Percentiles rank a stretch among this genome's conserved stretches.
Evolutionary conservation across 2,329 filamentous ascomycete species (phyloP).

Genomic region (Sclerotinia glacialis): DNA sequence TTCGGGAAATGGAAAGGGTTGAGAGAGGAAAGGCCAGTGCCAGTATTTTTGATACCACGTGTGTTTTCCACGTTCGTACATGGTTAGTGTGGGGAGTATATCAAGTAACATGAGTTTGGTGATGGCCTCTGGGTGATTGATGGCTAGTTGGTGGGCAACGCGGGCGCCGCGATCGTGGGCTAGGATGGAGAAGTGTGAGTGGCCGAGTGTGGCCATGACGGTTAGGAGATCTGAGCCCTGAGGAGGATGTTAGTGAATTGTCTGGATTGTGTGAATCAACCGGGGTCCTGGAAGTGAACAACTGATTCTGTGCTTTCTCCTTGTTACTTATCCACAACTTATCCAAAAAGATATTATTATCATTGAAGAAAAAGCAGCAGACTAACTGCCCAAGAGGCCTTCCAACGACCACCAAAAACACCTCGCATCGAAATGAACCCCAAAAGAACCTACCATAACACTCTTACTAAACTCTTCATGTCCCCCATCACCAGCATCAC

Average conservation of each 20-base stretch:
- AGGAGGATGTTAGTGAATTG: neutral
- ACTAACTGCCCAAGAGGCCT: neutral
- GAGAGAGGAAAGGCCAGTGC: slow-evolving; percentile 60
- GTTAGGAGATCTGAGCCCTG: slow-evolving; percentile 42
- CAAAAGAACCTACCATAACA: slow-evolving; percentile 43
- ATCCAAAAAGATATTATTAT: neutral
- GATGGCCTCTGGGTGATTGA: slow-evolving; percentile 42
- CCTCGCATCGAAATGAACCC: neutral
- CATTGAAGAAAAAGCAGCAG: too few species aligned
- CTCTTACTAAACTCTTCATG: slow-evolving; percentile 46
- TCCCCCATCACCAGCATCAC: slow-evolving; percentile 19
- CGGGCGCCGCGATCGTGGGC: slow-evolving; percentile 57
- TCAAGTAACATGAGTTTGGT: slow-evolving; percentile 48
- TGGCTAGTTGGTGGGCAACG: slow-evolving; percentile 53
- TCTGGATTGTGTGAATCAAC: neutral
- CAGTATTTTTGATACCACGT: slow-evolving; percentile 51
- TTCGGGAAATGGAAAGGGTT: slow-evolving; percentile 51
- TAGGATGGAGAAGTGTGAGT: slow-evolving; percentile 47
- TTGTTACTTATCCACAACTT: neutral
- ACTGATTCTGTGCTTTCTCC: neutral
- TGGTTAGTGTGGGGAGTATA: slow-evolving; percentile 54
- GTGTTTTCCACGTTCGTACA: slow-evolving; percentile 47
- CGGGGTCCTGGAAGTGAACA: neutral
- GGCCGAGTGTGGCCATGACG: slow-evolving; percentile 47
- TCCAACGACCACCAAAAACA: neutral